Base-by-base conservation (phyloP, 2,329 filamentous ascomycete species). In the Monosporascus ibericus region DNA sequence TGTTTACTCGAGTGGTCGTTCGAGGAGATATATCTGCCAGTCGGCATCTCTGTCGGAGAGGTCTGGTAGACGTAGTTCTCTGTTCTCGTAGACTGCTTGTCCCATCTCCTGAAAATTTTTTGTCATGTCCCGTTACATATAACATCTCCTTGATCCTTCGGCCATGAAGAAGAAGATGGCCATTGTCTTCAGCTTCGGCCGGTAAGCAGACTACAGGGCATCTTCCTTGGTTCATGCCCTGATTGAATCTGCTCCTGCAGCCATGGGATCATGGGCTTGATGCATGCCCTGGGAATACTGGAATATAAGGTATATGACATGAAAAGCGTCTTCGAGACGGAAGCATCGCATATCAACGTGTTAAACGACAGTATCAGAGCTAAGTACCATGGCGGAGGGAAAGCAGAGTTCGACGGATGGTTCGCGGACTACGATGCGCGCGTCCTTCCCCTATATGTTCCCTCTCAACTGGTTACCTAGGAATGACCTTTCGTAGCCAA, bases 181-280 rank as follows among this genome's bases (percentile, higher is more conserved):
- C 11, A 49, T 49, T 24, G 38, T 46, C 20, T 30, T 52, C 30
- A 49, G 47, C 30, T 52, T 52, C 30, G 46, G 46, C 8, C 38
- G 51, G 47, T 49, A 39, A 15, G 51, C 38, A 14, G 15, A 27
- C 14, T 25, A 8, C 11, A 11, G 15, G 11, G 24, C 30, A 20
- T 22, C 42, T 27, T 15, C 24, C 36, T 15, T 36, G 9, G n/a
- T 17, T 4, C n/a, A 9, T 24, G 38, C 3, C n/a, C 39, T 34
- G 22, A 42, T 11, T 40, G 9, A 44, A 17, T 6, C 17, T 9
- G 9, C 20, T 11, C 5, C 25, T 37, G 17, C n/a, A 53, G 48
- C 8, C 48, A 47, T 44, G 51, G 51, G 25, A 53, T 48, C 4
- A 50, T 53, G 48, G 44, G 48, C n/a, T 36, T 50, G 18, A 47